Evolutionary conservation across 441 rosid species (phyloP).

Genomic region (Syzygium malaccense): DNA sequence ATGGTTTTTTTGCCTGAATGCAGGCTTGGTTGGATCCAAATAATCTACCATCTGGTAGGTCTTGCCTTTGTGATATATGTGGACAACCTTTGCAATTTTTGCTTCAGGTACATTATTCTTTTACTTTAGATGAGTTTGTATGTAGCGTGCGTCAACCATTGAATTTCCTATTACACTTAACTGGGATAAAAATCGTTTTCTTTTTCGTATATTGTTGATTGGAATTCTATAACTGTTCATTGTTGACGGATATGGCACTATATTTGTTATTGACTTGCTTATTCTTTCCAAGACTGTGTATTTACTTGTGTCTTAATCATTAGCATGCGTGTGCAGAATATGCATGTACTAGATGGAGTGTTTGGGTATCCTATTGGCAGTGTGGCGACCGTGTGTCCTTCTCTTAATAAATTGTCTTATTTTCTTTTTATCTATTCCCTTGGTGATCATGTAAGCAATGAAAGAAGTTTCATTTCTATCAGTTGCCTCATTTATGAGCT

Average conservation of each 20-base stretch:
- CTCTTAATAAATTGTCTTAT: not conserved
- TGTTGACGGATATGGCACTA: not conserved
- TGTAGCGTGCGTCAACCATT: not conserved
- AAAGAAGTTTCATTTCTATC: not conserved
- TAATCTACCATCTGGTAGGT: slow-evolving; percentile 63
- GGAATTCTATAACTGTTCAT: not conserved
- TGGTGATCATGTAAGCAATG: not conserved
- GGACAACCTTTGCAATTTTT: slow-evolving; percentile 67
- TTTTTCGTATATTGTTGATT: not conserved
- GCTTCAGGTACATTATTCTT: not conserved
- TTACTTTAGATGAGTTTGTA: not conserved
- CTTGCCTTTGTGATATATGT: slow-evolving; percentile 60
- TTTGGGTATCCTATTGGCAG: not conserved
- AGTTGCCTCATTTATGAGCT: not conserved
- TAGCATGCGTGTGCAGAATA: not conserved
- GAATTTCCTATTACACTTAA: not conserved
- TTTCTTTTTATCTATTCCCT: not conserved
- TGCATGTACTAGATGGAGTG: not conserved
- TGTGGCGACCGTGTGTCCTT: not conserved
- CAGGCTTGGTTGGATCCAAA: slow-evolving; percentile 87
- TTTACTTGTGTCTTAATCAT: not conserved
- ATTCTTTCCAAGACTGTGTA: not conserved
- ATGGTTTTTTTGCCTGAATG: not conserved
- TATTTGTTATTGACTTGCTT: not conserved
- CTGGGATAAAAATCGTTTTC: not conserved